These are phyloP conservation scores for Saturnispora bothae DNA, from an alignment of 805 yeast species.

Conservation along the genomic window DNA sequence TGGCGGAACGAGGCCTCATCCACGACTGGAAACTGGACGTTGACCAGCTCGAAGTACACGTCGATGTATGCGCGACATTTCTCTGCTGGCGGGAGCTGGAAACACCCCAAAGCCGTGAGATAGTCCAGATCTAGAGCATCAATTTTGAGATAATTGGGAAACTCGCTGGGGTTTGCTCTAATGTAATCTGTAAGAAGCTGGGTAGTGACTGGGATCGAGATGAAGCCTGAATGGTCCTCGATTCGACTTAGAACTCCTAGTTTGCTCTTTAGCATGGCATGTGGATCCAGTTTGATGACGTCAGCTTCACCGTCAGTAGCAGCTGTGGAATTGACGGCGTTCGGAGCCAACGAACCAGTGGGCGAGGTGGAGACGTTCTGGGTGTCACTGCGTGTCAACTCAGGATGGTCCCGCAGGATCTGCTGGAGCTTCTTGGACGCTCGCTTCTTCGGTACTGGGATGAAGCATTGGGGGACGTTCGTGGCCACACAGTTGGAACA, in stretches of 20 bases:
- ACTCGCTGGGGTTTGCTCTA: constrained; percentile 4
- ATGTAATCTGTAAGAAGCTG: constrained; percentile 22
- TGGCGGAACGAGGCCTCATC: constrained; percentile 52
- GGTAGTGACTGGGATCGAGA: constrained; percentile 23
- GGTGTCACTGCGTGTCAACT: neutral
- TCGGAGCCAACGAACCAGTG: too few relatives aligned
- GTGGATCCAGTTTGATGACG: constrained; percentile 15
- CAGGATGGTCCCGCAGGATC: constrained; percentile 10
- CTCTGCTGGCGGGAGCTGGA: constrained; percentile 50
- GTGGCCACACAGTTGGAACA: constrained; percentile 65
- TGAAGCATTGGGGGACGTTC: constrained; percentile 52
- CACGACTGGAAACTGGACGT: constrained; percentile 60
- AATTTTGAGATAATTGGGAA: constrained; percentile 10
- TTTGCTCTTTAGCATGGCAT: constrained; percentile 13
- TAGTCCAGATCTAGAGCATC: constrained; percentile 16
- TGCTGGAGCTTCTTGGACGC: constrained; percentile 19
- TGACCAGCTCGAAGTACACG: constrained; percentile 51
- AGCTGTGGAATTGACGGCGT: too few relatives aligned
- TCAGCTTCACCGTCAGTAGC: neutral
- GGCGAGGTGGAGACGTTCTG: too few relatives aligned
- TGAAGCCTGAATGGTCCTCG: constrained; percentile 27
- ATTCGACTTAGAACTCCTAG: constrained; percentile 12
- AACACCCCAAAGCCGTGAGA: constrained; percentile 41
- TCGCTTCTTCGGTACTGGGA: constrained; percentile 39
- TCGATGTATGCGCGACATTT: constrained; percentile 51